Conservation (phyloP, 2,329 filamentous ascomycete species). For the Diplodia seriata region DNA sequence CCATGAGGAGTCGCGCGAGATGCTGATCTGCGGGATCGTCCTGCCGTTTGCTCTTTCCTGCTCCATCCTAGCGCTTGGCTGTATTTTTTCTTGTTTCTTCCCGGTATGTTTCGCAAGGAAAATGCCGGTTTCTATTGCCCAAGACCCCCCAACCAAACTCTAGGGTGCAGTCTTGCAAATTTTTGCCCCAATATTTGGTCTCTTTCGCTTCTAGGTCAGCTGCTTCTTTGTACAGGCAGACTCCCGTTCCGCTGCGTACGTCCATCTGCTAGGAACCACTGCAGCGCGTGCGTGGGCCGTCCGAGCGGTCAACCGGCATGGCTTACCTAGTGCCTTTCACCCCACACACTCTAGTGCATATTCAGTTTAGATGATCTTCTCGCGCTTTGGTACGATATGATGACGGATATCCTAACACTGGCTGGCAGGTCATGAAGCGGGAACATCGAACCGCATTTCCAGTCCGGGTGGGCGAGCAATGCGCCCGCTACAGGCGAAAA, state of each 20-base stretch:
- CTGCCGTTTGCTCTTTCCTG: conserved; percentile 1
- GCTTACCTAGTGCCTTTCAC: background rate
- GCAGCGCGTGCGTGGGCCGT: background rate
- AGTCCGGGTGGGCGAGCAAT: too few relatives aligned
- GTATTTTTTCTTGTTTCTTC: background rate
- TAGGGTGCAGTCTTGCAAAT: background rate
- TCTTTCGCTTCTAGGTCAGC: background rate
- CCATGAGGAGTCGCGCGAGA: conserved; percentile 7
- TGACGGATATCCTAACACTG: too few relatives aligned
- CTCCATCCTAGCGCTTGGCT: background rate
- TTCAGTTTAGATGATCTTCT: background rate
- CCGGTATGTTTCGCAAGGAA: background rate
- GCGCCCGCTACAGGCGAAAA: too few relatives aligned
- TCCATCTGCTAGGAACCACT: background rate
- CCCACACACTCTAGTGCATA: background rate
- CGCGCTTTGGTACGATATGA: background rate
- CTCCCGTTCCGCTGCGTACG: background rate
- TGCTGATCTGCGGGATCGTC: conserved; percentile 19
- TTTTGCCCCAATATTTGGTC: background rate
- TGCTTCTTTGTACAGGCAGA: background rate
- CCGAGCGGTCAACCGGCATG: background rate
- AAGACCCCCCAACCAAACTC: background rate
- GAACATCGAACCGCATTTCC: too few relatives aligned
- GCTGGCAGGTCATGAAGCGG: too few relatives aligned
- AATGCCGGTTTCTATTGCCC: background rate